A percentile compares a stretch with the other conserved stretches of the same genome.
Conservation (phyloP, 2,329 filamentous ascomycete genomes). For the Fusarium equiseti region DNA sequence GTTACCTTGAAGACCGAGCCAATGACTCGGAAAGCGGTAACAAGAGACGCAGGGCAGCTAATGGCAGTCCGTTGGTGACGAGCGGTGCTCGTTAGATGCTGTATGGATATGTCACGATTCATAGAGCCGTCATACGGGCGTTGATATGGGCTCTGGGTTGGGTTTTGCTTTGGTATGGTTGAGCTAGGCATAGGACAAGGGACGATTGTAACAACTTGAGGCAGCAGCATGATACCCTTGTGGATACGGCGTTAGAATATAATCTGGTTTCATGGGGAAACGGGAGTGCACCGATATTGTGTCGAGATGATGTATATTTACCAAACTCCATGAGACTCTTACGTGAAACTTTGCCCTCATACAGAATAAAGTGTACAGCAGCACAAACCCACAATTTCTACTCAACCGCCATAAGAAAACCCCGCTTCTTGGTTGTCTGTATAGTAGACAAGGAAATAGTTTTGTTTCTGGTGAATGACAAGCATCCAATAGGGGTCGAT, state of each 20-base stretch:
- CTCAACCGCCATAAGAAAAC: neutral
- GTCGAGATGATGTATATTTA: neutral
- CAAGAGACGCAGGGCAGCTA: constrained; percentile 43
- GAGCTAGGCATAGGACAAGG: constrained; percentile 5
- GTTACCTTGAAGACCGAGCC: constrained; percentile 36
- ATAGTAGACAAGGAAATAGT: neutral
- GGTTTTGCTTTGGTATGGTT: constrained; percentile 17
- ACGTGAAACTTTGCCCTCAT: neutral
- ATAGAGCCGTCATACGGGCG: neutral
- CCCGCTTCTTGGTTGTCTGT: neutral
- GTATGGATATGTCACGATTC: neutral
- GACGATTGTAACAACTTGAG: constrained; percentile 6
- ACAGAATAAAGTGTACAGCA: neutral
- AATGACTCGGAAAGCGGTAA: constrained; percentile 18
- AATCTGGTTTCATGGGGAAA: neutral
- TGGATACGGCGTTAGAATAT: constrained; percentile 23
- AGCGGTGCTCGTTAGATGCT: constrained; percentile 24
- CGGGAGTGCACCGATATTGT: neutral
- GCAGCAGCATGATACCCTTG: constrained; percentile 34
- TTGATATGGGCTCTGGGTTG: constrained; percentile 7
- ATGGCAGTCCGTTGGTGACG: constrained; percentile 32
- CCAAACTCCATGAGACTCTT: neutral
- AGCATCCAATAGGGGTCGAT: neutral
- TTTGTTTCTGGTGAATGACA: neutral
- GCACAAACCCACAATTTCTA: neutral